These are phyloP conservation scores for Zasmidium citrigriseum DNA, from an alignment of 2,329 filamentous ascomycete species.

Conservation along the genomic window DNA sequence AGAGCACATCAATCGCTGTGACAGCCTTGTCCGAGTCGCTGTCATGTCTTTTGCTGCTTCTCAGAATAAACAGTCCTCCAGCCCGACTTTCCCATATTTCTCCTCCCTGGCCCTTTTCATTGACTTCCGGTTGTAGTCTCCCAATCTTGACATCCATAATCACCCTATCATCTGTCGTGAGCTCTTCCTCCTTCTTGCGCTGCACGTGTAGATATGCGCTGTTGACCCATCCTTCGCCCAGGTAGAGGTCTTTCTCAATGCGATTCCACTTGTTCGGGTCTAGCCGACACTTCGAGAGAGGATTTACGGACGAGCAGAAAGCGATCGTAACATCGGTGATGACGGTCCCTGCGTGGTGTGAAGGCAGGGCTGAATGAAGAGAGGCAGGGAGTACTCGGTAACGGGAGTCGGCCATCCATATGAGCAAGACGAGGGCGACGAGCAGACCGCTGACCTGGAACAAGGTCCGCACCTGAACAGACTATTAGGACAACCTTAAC, in stretches of 20 bases:
- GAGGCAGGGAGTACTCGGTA: constrained; percentile 83
- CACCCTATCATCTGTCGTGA: constrained; percentile 72
- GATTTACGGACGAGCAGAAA: constrained; percentile 73
- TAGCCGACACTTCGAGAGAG: constrained; percentile 54
- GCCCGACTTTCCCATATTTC: constrained; percentile 77
- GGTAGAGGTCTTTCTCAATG: constrained; percentile 85
- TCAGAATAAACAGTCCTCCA: constrained; percentile 79
- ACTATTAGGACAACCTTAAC: constrained; percentile 1
- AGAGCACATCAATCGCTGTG: constrained; percentile 82
- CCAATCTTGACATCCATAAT: constrained; percentile 78
- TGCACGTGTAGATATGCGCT: constrained; percentile 81
- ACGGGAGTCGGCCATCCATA: constrained; percentile 83
- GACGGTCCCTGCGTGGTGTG: constrained; percentile 79
- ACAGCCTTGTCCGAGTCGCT: constrained; percentile 74
- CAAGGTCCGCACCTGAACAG: constrained; percentile 62
- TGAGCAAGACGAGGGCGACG: constrained; percentile 63
- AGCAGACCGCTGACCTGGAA: constrained; percentile 72
- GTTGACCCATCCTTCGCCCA: constrained; percentile 71
- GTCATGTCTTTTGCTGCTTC: constrained; percentile 69
- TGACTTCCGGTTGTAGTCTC: constrained; percentile 65
- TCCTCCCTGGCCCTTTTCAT: constrained; percentile 56
- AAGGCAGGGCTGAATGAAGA: constrained; percentile 83
- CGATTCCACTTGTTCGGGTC: constrained; percentile 75
- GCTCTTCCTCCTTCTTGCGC: constrained; percentile 82
- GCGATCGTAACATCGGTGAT: constrained; percentile 82